Base-by-base conservation (phyloP, 495 filamentous ascomycete species). In the Xylaria nigripes region DNA sequence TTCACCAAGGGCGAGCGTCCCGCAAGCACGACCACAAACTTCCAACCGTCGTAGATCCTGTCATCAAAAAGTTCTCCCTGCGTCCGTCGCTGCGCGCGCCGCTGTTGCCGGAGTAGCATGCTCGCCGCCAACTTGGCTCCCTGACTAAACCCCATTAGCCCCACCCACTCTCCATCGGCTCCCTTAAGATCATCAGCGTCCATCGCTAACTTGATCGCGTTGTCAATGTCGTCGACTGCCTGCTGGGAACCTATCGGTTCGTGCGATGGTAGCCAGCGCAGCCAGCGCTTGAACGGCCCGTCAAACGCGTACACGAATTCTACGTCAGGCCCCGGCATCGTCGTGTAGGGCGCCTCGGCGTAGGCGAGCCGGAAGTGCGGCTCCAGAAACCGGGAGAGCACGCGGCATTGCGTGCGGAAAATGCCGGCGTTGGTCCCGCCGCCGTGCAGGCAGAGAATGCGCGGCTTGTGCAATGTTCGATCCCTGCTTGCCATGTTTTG, bases 361-460 rank as follows among this genome's bases (percentile, higher is more conserved):
- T 78, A 86, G 58, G 74, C 72, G 53, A 85, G 69, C 8, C 82
- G 76, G 65, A 86, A 86, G 45, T 70, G 56, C 3, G 68, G 59
- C 6, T 57, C 44, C 3, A 87, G 75, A 9, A 50, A 54, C n/a
- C 57, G 52, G 30, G 66, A 65, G 12, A 86, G 61, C 13, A 67
- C 66, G 52, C 83, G 81, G 54, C 76, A 78, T 66, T 87, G 84
- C 1, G 67, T 51, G 21, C 66, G 67, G 68, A 86, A 86, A 56
- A 86, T 76, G n/a, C 70, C 55, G 2, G 73, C 79, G 58, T 81
- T 86, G 45, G 77, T 74, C 55, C 83, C 82, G 48, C 83, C 82
- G 62, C 84, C 83, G 66, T 86, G 83, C 45, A 86, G 74, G 68
- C 81, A 86, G 56, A 86, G 81, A 45, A 87, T 75, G 38, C 82